phyloP scores from a whole-genome alignment of 164 flowering plant genomes.

The Annona cherimola region DNA sequence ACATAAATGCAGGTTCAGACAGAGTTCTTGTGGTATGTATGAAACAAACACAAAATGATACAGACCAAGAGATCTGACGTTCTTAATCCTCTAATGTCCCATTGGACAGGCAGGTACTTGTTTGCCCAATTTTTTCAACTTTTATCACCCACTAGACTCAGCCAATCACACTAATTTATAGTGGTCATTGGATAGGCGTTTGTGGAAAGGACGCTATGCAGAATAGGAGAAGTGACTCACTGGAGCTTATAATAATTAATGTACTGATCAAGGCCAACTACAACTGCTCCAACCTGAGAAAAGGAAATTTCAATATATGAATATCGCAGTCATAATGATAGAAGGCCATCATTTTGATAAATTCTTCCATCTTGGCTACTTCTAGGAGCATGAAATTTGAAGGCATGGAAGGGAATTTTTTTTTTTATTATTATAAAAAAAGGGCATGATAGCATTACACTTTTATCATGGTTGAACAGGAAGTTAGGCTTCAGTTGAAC shows the following conservation, averaged over 20 bases:
- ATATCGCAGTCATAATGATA: neutral
- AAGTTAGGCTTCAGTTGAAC: slow-evolving; percentile 46
- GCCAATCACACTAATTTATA: neutral
- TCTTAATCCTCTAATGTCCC: neutral
- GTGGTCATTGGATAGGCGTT: neutral
- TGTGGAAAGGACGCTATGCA: neutral
- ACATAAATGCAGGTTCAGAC: neutral
- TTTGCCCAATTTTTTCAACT: neutral
- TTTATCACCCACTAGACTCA: neutral
- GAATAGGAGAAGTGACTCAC: slow-evolving; percentile 39
- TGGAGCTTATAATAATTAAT: slow-evolving; percentile 93
- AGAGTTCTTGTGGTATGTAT: neutral
- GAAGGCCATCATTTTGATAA: neutral
- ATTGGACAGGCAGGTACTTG: neutral
- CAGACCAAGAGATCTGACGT: neutral
- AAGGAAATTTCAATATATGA: slow-evolving; percentile 4
- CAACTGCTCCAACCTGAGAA: slow-evolving; percentile 93
- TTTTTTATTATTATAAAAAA: neutral
- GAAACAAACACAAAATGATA: too few species aligned
- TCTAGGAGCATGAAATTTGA: neutral
- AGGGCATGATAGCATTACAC: slow-evolving; percentile 48
- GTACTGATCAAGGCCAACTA: slow-evolving; percentile 81
- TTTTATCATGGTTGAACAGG: slow-evolving; percentile 74
- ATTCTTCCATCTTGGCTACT: neutral
- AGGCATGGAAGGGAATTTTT: neutral